phyloP scores from a whole-genome alignment of 1,284 basidiomycete species.

The Marasmius tenuissimus region DNA sequence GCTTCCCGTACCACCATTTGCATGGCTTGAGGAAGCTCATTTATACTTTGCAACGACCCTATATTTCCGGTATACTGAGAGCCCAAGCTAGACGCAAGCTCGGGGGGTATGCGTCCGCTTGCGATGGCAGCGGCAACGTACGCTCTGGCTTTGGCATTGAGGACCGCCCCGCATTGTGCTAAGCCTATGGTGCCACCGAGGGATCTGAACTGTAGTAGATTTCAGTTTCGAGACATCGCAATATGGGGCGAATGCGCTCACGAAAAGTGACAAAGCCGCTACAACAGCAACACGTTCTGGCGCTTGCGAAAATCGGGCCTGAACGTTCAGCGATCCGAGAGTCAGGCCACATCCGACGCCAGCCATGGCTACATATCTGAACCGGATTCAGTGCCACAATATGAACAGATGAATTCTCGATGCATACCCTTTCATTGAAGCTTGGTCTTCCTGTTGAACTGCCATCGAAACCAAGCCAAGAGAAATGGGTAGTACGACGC shows the following conservation, averaged over 20 bases:
- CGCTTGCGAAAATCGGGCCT: conserved; percentile 46
- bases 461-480: conserved; percentile 44
- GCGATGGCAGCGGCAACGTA: conserved; percentile 22
- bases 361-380: conserved; percentile 44
- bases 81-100: neutral
- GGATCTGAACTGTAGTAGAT: conserved; percentile 36
- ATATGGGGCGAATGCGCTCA: conserved; percentile 22
- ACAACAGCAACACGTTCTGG: conserved; percentile 35
- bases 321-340: conserved; percentile 39
- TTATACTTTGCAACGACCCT: conserved; percentile 29
- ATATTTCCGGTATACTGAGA: neutral
- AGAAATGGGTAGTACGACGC: conserved; percentile 33
- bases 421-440: conserved; percentile 37
- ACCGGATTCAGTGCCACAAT: neutral
- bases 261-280: conserved; percentile 43
- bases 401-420: neutral
- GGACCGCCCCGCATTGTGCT: conserved; percentile 48
- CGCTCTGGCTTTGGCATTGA: conserved; percentile 40
- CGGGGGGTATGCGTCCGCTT: neutral
- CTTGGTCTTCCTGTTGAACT: conserved; percentile 35
- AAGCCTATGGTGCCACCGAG: conserved; percentile 53
- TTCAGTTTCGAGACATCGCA: neutral
- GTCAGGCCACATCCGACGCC: conserved; percentile 42
- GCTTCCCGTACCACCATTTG: conserved; percentile 38
- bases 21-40: conserved; percentile 31